phyloP scores from a whole-genome alignment of 352 stramenopile species.

The Phytophthora colocasiae region DNA sequence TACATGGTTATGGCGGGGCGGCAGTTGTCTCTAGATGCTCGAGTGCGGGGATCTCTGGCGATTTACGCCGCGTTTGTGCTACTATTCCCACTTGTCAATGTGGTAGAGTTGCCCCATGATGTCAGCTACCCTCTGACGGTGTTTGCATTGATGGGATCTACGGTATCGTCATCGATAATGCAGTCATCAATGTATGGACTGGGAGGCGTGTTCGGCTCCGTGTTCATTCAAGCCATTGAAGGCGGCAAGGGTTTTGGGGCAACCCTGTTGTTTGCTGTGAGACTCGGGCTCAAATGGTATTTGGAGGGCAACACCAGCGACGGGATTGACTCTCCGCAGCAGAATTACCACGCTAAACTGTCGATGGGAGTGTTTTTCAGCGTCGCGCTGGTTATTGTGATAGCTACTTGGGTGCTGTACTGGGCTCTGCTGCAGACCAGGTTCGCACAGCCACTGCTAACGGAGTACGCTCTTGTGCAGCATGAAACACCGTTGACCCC shows the following conservation, averaged over 20 bases:
- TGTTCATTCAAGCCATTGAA: conserved; percentile 84
- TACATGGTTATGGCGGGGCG: conserved; percentile 84
- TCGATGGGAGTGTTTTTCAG: conserved; percentile 77
- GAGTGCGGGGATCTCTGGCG: conserved; percentile 65
- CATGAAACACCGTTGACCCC: conserved; percentile 61
- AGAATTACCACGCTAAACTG: conserved; percentile 35
- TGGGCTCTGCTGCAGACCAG: conserved; percentile 52
- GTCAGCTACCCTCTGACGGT: conserved; percentile 69
- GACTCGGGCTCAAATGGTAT: conserved; percentile 66
- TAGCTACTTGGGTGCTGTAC: conserved; percentile 65
- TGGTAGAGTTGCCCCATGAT: conserved; percentile 52
- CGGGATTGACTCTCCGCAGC: conserved; percentile 1
- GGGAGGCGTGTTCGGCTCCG: conserved; percentile 76
- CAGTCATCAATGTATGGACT: conserved; percentile 79
- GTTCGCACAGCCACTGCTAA: conserved; percentile 70
- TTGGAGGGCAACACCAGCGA: conserved; percentile 31
- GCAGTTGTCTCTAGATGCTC: conserved; percentile 59
- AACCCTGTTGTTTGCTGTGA: conserved; percentile 72
- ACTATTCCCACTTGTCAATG: conserved; percentile 64
- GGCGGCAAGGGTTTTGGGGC: conserved; percentile 81
- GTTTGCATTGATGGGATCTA: conserved; percentile 67
- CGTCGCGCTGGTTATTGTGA: conserved; percentile 62
- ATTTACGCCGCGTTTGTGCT: conserved; percentile 65
- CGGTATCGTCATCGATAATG: conserved; percentile 71
- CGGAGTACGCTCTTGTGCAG: conserved; percentile 76